These are phyloP conservation scores for Chrysanthemum makinoi DNA, from an alignment of 129 eudicot species.

Conservation along the genomic window DNA sequence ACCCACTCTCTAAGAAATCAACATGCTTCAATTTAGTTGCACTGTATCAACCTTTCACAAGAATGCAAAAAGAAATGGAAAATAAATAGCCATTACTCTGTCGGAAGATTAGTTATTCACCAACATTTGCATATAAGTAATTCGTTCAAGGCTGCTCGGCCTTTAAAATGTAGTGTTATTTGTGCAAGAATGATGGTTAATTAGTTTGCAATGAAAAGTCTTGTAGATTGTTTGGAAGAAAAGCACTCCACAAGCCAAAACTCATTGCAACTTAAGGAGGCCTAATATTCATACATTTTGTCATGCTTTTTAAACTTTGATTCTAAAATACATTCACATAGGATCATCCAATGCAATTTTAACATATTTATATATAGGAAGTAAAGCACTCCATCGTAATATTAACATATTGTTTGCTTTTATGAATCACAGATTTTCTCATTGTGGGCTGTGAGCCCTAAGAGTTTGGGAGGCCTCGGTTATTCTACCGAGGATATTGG, in stretches of 20 bases:
- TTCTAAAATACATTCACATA: not conserved
- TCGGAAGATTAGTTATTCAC: too few species aligned
- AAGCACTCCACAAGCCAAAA: not conserved
- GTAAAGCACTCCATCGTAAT: not conserved
- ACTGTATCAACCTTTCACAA: too few species aligned
- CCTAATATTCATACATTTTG: constrained; percentile 7
- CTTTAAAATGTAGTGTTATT: too few species aligned
- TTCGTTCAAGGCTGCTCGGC: too few species aligned
- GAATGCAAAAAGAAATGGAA: too few species aligned
- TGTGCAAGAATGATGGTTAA: too few species aligned
- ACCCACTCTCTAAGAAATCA: not conserved
- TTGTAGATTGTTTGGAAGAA: too few species aligned
- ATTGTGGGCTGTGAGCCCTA: constrained; percentile 93
- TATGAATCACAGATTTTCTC: constrained; percentile 65
- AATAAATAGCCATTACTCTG: too few species aligned
- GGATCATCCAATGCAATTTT: not conserved
- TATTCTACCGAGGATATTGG: constrained; percentile 80
- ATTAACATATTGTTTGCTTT: not conserved
- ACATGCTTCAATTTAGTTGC: not conserved
- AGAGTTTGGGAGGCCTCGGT: constrained; percentile 65
- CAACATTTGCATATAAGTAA: too few species aligned
- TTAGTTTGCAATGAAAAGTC: too few species aligned
- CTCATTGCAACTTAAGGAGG: not conserved
- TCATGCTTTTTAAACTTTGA: constrained; percentile 2
- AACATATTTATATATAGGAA: not conserved